Percentiles rank a stretch among this genome's conserved stretches.
Evolutionary conservation across 148 eudicot genomes (phyloP).

Genomic region (Cornus controversa): DNA sequence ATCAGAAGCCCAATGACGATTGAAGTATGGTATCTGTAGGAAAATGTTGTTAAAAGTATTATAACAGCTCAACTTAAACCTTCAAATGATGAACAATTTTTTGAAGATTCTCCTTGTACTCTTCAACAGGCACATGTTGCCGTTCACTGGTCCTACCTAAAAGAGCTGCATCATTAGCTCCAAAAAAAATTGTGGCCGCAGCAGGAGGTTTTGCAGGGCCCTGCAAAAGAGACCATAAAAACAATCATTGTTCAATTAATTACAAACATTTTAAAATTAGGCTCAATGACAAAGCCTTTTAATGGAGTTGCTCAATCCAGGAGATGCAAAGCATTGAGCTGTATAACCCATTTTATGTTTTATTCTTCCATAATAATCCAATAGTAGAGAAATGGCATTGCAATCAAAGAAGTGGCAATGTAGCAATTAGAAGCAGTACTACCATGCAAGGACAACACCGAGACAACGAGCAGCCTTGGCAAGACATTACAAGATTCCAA

Average conservation of each 20-base stretch:
- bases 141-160: slow-evolving; percentile 61
- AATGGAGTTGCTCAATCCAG: background rate
- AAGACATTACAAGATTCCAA: too few species aligned
- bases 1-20: background rate
- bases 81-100: slow-evolving; percentile 73
- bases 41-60: background rate
- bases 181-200: slow-evolving; percentile 80
- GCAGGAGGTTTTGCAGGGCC: slow-evolving; percentile 53
- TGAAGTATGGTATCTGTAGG: background rate
- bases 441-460: too few species aligned
- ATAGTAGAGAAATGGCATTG: too few species aligned
- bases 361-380: background rate
- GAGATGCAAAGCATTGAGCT: background rate
- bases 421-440: too few species aligned
- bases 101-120: slow-evolving; percentile 78
- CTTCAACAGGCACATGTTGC: slow-evolving; percentile 83
- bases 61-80: slow-evolving; percentile 37
- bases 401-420: too few species aligned
- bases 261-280: background rate
- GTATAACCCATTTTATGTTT: slow-evolving; percentile 1
- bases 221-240: slow-evolving; percentile 22
- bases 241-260: background rate
- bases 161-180: slow-evolving; percentile 96
- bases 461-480: too few species aligned
- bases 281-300: background rate